Evolutionary conservation across 2,329 filamentous ascomycete genomes (phyloP).

Genomic region (Chalara sp.): DNA sequence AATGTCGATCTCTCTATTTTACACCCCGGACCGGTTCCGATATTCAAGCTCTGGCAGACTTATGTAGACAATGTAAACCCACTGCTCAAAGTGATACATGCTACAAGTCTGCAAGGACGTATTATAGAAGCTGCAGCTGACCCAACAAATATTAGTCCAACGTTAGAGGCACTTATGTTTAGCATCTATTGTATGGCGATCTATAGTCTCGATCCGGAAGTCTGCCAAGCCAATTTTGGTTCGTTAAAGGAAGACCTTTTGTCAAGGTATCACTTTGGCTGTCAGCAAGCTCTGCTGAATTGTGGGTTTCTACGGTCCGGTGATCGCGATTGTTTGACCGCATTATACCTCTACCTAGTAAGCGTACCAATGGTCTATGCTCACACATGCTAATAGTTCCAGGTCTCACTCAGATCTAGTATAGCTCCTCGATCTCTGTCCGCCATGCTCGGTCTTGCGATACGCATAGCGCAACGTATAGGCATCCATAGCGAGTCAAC

Average conservation of each 20-base stretch:
- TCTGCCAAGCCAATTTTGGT: conserved; percentile 39
- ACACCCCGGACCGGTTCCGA: conserved; percentile 53
- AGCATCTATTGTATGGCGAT: conserved; percentile 58
- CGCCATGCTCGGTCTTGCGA: conserved; percentile 56
- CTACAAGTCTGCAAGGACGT: conserved; percentile 59
- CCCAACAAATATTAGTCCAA: conserved; percentile 46
- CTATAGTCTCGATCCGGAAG: conserved; percentile 45
- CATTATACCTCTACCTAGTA: conserved; percentile 47
- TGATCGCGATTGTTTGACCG: conserved; percentile 40
- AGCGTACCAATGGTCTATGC: conserved; percentile 15
- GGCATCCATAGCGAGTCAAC: conserved; percentile 59
- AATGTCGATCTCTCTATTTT: conserved; percentile 37
- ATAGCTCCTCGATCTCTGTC: conserved; percentile 55
- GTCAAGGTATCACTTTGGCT: conserved; percentile 35
- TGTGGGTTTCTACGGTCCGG: conserved; percentile 33
- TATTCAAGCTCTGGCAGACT: conserved; percentile 67
- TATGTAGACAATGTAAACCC: conserved; percentile 72
- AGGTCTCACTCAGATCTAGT: conserved; percentile 19
- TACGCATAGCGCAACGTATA: conserved; percentile 62
- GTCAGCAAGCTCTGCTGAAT: conserved; percentile 39
- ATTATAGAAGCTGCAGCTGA: conserved; percentile 57
- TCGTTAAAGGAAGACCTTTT: conserved; percentile 32
- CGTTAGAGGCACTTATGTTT: conserved; percentile 56
- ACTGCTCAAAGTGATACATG: conserved; percentile 64
- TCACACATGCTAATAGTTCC: conserved; percentile 9